Evolutionary conservation across 257 asterid species (phyloP).

Genomic region (Solanum dulcamara): DNA sequence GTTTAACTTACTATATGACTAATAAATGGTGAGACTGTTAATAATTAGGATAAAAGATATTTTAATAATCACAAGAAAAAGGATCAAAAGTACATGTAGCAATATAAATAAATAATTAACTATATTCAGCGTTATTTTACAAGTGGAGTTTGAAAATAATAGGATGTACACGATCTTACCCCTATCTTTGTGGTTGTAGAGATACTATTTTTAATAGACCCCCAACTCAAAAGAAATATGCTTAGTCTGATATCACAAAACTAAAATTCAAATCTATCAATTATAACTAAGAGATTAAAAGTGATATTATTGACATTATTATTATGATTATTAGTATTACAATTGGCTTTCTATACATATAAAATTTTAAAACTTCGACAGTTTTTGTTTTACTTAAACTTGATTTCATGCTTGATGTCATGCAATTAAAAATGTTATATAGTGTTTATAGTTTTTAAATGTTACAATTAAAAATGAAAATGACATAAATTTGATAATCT

Average conservation of each 20-base stretch:
- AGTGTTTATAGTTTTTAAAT: neutral
- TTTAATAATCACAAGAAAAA: too few species aligned
- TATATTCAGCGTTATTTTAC: too few species aligned
- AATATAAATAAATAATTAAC: too few species aligned
- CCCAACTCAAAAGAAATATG: neutral
- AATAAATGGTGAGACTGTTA: too few species aligned
- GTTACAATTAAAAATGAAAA: neutral
- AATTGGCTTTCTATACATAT: neutral
- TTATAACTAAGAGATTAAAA: neutral
- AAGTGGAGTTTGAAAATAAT: too few species aligned
- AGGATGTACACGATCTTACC: too few species aligned
- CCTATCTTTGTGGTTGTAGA: fast-evolving
- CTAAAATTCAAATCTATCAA: neutral
- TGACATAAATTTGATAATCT: neutral
- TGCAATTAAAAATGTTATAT: neutral
- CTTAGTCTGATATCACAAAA: neutral
- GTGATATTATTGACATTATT: neutral
- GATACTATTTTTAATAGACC: fast-evolving
- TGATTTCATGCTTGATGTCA: neutral
- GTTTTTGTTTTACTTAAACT: neutral
- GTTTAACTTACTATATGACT: neutral
- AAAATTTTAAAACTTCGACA: neutral
- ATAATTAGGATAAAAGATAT: too few species aligned
- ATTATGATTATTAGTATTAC: neutral
- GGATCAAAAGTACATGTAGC: too few species aligned